A percentile compares a stretch with the other conserved stretches of the same genome.
Conservation (phyloP, 2,329 filamentous ascomycete genomes). For the Neofusicoccum cordaticola region DNA sequence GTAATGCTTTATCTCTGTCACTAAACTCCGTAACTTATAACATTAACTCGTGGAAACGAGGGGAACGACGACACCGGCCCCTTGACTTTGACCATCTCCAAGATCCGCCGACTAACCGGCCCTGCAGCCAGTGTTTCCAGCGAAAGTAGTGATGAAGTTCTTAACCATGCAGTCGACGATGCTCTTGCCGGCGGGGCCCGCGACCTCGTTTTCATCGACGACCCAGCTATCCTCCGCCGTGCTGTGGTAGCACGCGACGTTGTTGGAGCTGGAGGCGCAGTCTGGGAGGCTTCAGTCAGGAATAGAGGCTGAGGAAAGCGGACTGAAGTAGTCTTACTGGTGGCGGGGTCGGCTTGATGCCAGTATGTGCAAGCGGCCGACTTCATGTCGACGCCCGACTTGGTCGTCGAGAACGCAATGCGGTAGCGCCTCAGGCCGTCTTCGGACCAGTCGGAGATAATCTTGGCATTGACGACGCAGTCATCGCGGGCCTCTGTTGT, state of each 20-base stretch:
- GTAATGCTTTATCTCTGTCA: too few relatives aligned
- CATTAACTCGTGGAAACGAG: too few relatives aligned
- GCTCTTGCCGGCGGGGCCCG: neutral
- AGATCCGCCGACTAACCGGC: slow-evolving; percentile 36
- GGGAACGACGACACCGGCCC: too few relatives aligned
- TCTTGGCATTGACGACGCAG: neutral
- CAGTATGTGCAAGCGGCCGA: neutral
- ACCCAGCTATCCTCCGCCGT: neutral
- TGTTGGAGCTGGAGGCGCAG: neutral
- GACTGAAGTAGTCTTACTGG: neutral
- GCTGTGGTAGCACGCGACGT: neutral
- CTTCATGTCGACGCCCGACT: neutral
- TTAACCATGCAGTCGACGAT: neutral
- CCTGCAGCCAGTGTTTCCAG: neutral
- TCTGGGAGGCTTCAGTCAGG: neutral
- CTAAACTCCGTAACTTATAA: too few relatives aligned
- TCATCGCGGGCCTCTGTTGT: neutral
- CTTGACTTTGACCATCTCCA: too few relatives aligned
- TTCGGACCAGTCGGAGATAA: neutral
- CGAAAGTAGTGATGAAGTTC: neutral
- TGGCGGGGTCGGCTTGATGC: too few relatives aligned
- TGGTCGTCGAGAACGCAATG: neutral
- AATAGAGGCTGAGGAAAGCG: neutral
- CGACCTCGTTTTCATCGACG: neutral
- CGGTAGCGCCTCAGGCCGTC: neutral